phyloP scores from a whole-genome alignment of 331 rosid species.

The Quercus phellos region DNA sequence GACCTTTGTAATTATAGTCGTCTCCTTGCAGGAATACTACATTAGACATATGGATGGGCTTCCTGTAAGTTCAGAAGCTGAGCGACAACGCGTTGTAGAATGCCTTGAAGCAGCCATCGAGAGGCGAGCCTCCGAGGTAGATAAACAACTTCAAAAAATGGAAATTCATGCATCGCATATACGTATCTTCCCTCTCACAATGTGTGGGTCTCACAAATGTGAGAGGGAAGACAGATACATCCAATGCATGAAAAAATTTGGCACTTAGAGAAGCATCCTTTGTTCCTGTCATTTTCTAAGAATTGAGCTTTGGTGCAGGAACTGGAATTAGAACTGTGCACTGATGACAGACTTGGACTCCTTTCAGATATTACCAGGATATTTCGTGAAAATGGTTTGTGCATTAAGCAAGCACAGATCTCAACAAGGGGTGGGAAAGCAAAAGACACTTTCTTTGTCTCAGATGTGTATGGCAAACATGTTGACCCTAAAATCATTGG shows the following conservation, averaged over 20 bases:
- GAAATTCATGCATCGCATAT: too few species aligned
- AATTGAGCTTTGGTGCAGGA: slow-evolving; percentile 50
- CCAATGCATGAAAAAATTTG: too few species aligned
- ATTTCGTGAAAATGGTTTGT: slow-evolving; percentile 83
- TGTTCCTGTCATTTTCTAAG: slow-evolving; percentile 4
- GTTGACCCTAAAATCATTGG: slow-evolving; percentile 68
- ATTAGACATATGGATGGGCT: slow-evolving; percentile 83
- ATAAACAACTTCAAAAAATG: not conserved
- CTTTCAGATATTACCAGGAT: slow-evolving; percentile 91
- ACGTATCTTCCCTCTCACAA: too few species aligned
- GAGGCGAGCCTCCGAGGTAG: slow-evolving; percentile 74
- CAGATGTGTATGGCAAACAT: slow-evolving; percentile 71
- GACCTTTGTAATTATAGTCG: not conserved
- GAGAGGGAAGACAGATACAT: too few species aligned
- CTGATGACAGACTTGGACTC: slow-evolving; percentile 77
- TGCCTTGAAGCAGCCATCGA: slow-evolving; percentile 96
- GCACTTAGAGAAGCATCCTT: not conserved
- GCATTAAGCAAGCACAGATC: slow-evolving; percentile 80
- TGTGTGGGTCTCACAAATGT: too few species aligned
- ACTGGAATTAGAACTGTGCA: slow-evolving; percentile 71
- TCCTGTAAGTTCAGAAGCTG: slow-evolving; percentile 88
- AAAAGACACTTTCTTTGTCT: slow-evolving; percentile 70
- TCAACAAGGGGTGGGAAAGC: slow-evolving; percentile 66
- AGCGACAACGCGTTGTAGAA: slow-evolving; percentile 68
- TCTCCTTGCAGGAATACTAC: slow-evolving; percentile 63